Evolutionary conservation across 371 early-diverging fungal genomes (phyloP).

Genomic region (Smittium mucronatum): DNA sequence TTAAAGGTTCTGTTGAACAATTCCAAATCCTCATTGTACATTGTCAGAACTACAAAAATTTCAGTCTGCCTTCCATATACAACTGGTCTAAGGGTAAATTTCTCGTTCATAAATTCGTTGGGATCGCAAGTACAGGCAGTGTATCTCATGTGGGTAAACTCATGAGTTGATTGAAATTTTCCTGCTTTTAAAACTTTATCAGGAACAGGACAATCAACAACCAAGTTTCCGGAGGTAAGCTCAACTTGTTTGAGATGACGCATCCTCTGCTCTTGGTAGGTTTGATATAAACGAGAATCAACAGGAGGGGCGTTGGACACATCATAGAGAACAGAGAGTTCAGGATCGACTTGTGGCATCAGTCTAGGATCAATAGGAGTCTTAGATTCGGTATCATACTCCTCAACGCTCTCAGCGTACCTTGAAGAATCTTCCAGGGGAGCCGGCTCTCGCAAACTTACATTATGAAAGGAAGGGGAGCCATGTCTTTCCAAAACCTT

Average conservation of each 20-base stretch:
- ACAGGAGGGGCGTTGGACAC: conserved; percentile 31
- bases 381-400: conserved; percentile 1
- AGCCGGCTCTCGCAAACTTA: background rate
- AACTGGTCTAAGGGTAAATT: conserved; percentile 68
- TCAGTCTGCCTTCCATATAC: conserved; percentile 68
- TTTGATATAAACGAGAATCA: conserved; percentile 34
- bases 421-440: background rate
- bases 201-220: conserved; percentile 55
- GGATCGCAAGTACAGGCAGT: conserved; percentile 76
- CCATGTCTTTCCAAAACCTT: background rate
- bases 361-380: conserved; percentile 28
- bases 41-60: conserved; percentile 77
- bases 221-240: conserved; percentile 52
- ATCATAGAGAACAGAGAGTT: conserved; percentile 31
- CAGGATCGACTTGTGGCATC: conserved; percentile 29
- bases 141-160: conserved; percentile 65
- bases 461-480: background rate
- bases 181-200: conserved; percentile 38
- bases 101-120: conserved; percentile 54
- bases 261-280: conserved; percentile 40
- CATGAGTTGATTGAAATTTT: conserved; percentile 42
- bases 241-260: conserved; percentile 39
- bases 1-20: conserved; percentile 73
- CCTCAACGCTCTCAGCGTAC: background rate
- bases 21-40: conserved; percentile 86